Evolutionary conservation across 352 stramenopile species (phyloP), one percentile per base, ranked within the genome.

Genomic region (Phytophthora constricta): DNA sequence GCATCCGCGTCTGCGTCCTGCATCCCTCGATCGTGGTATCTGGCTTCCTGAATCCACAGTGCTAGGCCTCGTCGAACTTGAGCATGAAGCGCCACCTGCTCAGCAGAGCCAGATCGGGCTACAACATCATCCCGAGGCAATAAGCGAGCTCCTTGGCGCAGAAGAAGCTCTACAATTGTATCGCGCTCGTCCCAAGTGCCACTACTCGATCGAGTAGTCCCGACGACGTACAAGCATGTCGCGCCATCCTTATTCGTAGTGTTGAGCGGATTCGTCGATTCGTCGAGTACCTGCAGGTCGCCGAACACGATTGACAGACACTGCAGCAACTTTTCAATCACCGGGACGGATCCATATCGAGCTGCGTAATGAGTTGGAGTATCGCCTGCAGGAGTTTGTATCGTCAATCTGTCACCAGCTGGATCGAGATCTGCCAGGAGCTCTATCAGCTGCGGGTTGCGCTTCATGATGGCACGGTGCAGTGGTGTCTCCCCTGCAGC

Each of bases 21-120:
- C n/a, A 42, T 11, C 8, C 43, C 34, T n/a, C 43, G 11, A 1
- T 31, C 25, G 23, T 23, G 22, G n/a, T 54, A 19, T 10, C 13
- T 43, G 23, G 20, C 20, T 45, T 76, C 68, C 22, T 19, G 34
- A 1, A 68, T 11, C 62, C 62, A 75, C 3, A 50, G n/a, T 0
- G 4, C 14, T 11, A 71, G 11, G n/a, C 46, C 61, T 31, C 62
- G 68, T 31, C 58, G 47, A 5, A 76, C 63, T 53, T 62, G 62
- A 3, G 47, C 33, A n/a, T 55, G 31, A 17, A 76, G 25, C 11
- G 42, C 13, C 33, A 65, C 20, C n/a, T 45, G 28, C 14, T 26
- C 47, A 10, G 13, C 13, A 28, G 25, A 28, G n/a, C 22, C 13
- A 2, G 25, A 31, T 11, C n/a, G 23, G 25, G 27, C n/a, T n/a